Evolutionary conservation across 176 grass and related monocot genomes (phyloP), one percentile per base, ranked within the genome.

Genomic region (Triticum turgidum): DNA sequence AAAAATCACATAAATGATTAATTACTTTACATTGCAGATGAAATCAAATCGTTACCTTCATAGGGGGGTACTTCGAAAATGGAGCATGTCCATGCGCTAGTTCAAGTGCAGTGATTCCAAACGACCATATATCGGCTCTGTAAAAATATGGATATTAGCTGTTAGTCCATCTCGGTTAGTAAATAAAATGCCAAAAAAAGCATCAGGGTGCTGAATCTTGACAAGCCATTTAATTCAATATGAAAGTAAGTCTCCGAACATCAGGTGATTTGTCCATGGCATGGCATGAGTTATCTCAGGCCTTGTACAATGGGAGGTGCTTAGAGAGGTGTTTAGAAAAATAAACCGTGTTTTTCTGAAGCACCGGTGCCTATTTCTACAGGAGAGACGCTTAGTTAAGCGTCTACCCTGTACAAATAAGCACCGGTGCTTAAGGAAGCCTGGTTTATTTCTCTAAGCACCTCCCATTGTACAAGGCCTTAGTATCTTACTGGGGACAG

Each of bases 41-140:
- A 80, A 8, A 89, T 10, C 10, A 82, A 11, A 90, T 27, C 18
- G 29, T 75, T 91, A 96, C 97, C 88, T 99, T 99, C 97, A 99
- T 99, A 58, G 97, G 97, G 54, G 97, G 97, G 66, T 99, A 99
- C 89, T 99, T 99, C 6, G 97, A 99, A 86, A 99, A 99, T 6
- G 97, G 97, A 90, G 97, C 97, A 90, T 99, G 94, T 4, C 97
- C 97, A 90, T 96, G 97, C 14, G 97, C 97, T 73, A 99, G 86
- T 90, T 99, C 97, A 82, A 99, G 92, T 22, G 97, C 94, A 78
- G 94, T 99, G 85, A 99, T 99, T 82, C 97, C 97, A 93, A 99
- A 99, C 39, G 97, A 99, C 97, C 97, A 99, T 85, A 99, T 99
- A 27, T 96, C 97, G 88, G 97, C 97, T 89, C 97, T 99, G 93